Evolutionary conservation across 2,329 filamentous ascomycete species (phyloP).

Genomic region (Claviceps purpurea): DNA sequence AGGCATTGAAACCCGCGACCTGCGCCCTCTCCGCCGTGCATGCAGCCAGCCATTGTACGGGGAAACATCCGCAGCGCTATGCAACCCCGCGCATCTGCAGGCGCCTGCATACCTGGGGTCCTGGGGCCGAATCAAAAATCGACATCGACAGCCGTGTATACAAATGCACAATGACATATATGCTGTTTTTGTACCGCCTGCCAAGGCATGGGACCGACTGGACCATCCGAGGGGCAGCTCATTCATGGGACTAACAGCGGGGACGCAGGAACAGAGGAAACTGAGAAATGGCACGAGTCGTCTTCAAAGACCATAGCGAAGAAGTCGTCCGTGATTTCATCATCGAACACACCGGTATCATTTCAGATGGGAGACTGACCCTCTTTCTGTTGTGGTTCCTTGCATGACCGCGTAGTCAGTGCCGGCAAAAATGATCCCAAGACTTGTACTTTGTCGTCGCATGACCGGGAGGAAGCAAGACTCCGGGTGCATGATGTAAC

Average conservation of each 20-base stretch:
- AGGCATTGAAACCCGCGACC: too few relatives aligned
- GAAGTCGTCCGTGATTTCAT: neutral
- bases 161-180: neutral
- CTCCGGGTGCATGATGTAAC: constrained; percentile 16
- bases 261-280: constrained; percentile 3
- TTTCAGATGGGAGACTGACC: constrained; percentile 7
- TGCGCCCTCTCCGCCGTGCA: neutral
- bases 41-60: neutral
- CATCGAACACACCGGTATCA: neutral
- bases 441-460: constrained; percentile 9
- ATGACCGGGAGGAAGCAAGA: constrained; percentile 13
- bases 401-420: constrained; percentile 18
- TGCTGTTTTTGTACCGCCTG: neutral
- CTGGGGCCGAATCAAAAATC: neutral
- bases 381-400: constrained; percentile 11
- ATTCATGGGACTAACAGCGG: neutral
- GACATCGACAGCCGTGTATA: neutral
- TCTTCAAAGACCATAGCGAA: neutral
- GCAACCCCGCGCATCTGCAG: neutral
- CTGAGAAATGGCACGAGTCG: constrained; percentile 1
- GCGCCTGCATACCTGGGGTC: neutral
- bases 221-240: neutral
- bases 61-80: neutral
- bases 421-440: constrained; percentile 6
- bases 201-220: neutral